Evolutionary conservation across 345 rosid genomes (phyloP).

Genomic region (Trapa incisa): DNA sequence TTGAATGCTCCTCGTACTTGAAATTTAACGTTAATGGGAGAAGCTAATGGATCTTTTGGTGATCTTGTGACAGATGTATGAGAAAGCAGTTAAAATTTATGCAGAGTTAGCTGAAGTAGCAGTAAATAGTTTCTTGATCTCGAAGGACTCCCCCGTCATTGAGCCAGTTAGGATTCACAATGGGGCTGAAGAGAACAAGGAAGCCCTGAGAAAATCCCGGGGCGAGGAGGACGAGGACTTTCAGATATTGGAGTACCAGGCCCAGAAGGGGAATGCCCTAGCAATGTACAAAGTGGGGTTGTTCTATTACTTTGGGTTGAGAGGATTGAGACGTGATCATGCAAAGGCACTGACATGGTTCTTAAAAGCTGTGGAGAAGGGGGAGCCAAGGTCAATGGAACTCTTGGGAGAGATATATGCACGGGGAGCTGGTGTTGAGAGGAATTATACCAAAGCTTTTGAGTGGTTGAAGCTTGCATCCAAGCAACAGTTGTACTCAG

Average conservation of each 20-base stretch:
- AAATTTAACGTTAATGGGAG: not conserved
- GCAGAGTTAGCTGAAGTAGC: constrained; percentile 89
- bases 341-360: constrained; percentile 85
- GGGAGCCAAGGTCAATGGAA: constrained; percentile 91
- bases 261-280: constrained; percentile 81
- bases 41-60: constrained; percentile 4
- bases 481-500: constrained; percentile 64
- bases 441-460: constrained; percentile 86
- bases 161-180: constrained; percentile 84
- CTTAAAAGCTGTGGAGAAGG: constrained; percentile 73
- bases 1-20: not conserved
- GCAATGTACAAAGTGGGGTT: constrained; percentile 88
- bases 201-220: constrained; percentile 66
- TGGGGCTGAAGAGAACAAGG: constrained; percentile 96
- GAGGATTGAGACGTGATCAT: constrained; percentile 89
- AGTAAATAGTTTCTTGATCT: constrained; percentile 75
- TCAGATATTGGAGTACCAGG: constrained; percentile 92
- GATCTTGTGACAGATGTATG: constrained; percentile 56
- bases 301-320: constrained; percentile 88
- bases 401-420: constrained; percentile 97
- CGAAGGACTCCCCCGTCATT: constrained; percentile 80
- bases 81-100: constrained; percentile 65
- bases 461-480: constrained; percentile 91
- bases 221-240: constrained; percentile 99
- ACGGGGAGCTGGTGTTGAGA: constrained; percentile 95